phyloP scores from a whole-genome alignment of 495 filamentous ascomycete genomes.

The Penicillium angulare region DNA sequence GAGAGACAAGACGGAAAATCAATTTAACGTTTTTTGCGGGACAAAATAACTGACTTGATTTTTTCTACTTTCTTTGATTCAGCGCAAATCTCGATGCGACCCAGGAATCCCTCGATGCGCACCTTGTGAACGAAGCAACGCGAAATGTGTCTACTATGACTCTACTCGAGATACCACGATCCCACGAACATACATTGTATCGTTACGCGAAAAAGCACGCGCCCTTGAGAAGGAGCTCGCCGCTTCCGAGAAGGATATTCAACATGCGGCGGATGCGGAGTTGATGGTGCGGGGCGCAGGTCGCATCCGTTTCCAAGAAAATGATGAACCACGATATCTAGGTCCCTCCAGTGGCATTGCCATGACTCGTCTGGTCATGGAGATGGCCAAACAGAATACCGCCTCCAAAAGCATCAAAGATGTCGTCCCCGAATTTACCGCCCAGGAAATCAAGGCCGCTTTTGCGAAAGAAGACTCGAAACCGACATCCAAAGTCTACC shows the following conservation, averaged over 20 bases:
- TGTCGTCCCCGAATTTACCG: constrained; percentile 70
- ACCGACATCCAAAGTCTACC: constrained; percentile 68
- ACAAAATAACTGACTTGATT: background rate
- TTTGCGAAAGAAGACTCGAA: constrained; percentile 57
- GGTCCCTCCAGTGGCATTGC: constrained; percentile 92
- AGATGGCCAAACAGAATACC: constrained; percentile 85
- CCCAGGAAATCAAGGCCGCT: constrained; percentile 55
- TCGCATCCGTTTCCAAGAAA: constrained; percentile 74
- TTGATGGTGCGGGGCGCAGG: constrained; percentile 79
- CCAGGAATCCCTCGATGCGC: constrained; percentile 83
- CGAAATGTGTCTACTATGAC: constrained; percentile 91
- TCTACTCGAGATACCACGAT: constrained; percentile 74
- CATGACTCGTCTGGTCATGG: constrained; percentile 90
- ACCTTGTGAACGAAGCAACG: constrained; percentile 88
- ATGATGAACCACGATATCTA: constrained; percentile 82
- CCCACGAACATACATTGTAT: constrained; percentile 81
- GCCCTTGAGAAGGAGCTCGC: constrained; percentile 72
- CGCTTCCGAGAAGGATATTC: constrained; percentile 58
- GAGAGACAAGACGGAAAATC: too few relatives aligned
- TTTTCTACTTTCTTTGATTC: background rate
- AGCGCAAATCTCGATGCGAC: constrained; percentile 95
- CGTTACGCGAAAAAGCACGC: constrained; percentile 78
- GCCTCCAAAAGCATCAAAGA: constrained; percentile 83
- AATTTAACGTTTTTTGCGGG: background rate
- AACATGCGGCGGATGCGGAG: constrained; percentile 68